Evolutionary conservation across 2,329 filamentous ascomycete genomes (phyloP).

Genomic region (Ceratocystis variospora): DNA sequence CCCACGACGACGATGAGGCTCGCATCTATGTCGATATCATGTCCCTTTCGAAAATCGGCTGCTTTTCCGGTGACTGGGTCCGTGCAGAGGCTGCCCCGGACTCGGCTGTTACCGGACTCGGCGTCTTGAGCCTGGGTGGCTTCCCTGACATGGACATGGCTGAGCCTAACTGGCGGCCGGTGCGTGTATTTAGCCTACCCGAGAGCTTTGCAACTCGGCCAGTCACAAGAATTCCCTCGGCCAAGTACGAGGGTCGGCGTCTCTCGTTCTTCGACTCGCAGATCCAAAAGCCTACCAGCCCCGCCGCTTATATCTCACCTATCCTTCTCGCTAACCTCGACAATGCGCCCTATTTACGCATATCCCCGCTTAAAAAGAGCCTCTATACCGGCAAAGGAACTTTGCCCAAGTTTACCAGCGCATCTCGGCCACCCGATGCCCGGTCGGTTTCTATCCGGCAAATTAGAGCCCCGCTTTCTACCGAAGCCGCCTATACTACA

Average conservation of each 20-base stretch:
- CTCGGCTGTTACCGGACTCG: slow-evolving; percentile 53
- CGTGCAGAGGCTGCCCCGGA: slow-evolving; percentile 65
- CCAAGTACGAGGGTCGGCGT: slow-evolving; percentile 36
- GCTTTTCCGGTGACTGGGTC: slow-evolving; percentile 97
- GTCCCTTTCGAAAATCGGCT: slow-evolving; percentile 76
- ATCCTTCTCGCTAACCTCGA: slow-evolving; percentile 77
- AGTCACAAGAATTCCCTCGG: slow-evolving; percentile 46
- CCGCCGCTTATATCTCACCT: slow-evolving; percentile 64
- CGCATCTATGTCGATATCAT: slow-evolving; percentile 83
- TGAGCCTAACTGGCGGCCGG: slow-evolving; percentile 59
- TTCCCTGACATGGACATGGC: slow-evolving; percentile 43
- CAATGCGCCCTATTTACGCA: slow-evolving; percentile 60
- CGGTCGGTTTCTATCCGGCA: slow-evolving; percentile 77
- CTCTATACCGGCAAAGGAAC: slow-evolving; percentile 38
- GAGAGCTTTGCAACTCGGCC: slow-evolving; percentile 54
- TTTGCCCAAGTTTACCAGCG: slow-evolving; percentile 42
- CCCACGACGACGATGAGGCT: slow-evolving; percentile 73
- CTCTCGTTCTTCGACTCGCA: slow-evolving; percentile 56
- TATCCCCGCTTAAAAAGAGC: slow-evolving; percentile 52
- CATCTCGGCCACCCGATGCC: slow-evolving; percentile 44
- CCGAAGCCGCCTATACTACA: slow-evolving; percentile 71
- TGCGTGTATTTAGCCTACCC: slow-evolving; percentile 76
- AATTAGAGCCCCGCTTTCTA: slow-evolving; percentile 76
- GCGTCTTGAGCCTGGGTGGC: slow-evolving; percentile 52
- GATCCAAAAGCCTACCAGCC: slow-evolving; percentile 44